phyloP scores from a whole-genome alignment of 768 basidiomycete genomes.

The Mycena capillaripes region DNA sequence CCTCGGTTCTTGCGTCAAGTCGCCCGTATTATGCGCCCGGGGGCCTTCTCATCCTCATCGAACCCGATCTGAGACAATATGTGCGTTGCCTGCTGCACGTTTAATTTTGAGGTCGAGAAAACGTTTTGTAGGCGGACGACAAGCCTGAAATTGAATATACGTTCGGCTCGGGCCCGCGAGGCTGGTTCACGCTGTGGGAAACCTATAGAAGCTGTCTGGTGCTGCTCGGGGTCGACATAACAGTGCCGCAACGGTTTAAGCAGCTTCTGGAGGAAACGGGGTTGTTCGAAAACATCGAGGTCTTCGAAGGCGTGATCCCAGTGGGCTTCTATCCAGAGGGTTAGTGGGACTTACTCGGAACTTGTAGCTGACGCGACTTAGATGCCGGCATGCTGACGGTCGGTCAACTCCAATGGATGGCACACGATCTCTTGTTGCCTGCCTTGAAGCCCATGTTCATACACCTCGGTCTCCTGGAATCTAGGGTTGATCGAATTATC shows the following conservation, averaged over 20 bases:
- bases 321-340: conserved; percentile 80
- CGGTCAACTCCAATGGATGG: conserved; percentile 83
- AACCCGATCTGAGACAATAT: conserved; percentile 68
- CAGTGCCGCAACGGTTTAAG: conserved; percentile 68
- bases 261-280: conserved; percentile 62
- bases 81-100: conserved; percentile 31
- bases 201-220: conserved; percentile 69
- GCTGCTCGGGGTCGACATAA: conserved; percentile 66
- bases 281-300: conserved; percentile 69
- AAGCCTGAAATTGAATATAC: conserved; percentile 53
- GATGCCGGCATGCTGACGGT: conserved; percentile 73
- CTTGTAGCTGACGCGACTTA: conserved; percentile 41
- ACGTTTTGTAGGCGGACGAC: conserved; percentile 45
- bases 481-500: conserved; percentile 68
- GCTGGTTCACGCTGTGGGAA: conserved; percentile 77
- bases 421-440: conserved; percentile 75
- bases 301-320: conserved; percentile 72
- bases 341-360: conserved; percentile 38
- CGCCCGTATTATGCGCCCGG: conserved; percentile 76
- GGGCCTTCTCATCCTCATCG: conserved; percentile 78
- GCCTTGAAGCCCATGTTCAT: conserved; percentile 74
- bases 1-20: conserved; percentile 72
- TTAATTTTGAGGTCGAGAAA: neutral
- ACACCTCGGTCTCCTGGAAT: conserved; percentile 64
- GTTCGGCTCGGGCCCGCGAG: conserved; percentile 57